Evolutionary conservation across 176 grass and related monocot genomes (phyloP).

Genomic region (Panicum miliaceum): DNA sequence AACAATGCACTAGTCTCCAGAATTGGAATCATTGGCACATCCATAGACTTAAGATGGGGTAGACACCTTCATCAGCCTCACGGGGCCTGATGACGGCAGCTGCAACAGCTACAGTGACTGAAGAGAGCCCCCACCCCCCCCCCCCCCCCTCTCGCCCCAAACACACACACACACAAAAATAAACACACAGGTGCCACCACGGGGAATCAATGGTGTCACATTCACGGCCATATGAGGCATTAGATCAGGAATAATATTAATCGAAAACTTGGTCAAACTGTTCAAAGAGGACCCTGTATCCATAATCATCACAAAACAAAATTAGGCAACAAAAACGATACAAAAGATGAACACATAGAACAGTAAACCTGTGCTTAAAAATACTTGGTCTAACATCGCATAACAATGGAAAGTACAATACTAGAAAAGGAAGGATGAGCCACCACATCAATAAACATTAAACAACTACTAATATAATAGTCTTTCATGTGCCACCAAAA

Average conservation of each 20-base stretch:
- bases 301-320: constrained; percentile 10
- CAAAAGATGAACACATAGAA: neutral
- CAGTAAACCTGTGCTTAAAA: constrained; percentile 1
- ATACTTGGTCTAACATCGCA: neutral
- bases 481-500: neutral
- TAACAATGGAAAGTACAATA: constrained; percentile 2
- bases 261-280: neutral
- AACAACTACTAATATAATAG: neutral
- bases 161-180: no score
- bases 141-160: no score
- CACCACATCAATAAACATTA: neutral
- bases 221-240: no score
- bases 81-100: neutral
- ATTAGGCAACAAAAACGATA: neutral
- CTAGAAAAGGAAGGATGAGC: neutral
- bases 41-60: neutral
- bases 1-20: neutral
- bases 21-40: neutral
- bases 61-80: constrained; percentile 34
- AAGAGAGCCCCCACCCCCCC: no score
- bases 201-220: no score
- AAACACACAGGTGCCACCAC: no score
- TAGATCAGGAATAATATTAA: neutral
- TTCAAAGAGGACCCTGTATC: constrained; percentile 18
- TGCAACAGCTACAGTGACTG: no score